A percentile compares a stretch with the other conserved stretches of the same genome.
Evolutionary conservation across 2,329 filamentous ascomycete species (phyloP).

Genomic region (Mycosphaerella sp.): DNA sequence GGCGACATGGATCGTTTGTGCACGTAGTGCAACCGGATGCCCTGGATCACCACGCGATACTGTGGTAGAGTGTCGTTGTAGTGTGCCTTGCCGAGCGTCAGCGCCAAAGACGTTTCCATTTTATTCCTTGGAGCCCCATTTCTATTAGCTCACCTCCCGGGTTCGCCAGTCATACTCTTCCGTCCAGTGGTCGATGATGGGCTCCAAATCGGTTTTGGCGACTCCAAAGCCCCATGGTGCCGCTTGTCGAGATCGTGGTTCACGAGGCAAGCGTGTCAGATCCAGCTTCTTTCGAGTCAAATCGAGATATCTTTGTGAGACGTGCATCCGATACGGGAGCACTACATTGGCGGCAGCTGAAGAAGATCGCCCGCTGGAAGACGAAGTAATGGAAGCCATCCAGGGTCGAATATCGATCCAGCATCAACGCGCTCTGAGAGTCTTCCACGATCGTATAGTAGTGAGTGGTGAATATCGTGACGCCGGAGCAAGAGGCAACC

Average conservation of each 20-base stretch:
- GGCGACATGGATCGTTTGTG: constrained; percentile 50
- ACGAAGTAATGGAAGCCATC: constrained; percentile 17
- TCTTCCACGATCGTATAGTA: not conserved
- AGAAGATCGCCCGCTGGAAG: constrained; percentile 12
- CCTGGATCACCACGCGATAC: constrained; percentile 52
- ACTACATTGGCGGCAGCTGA: constrained; percentile 8
- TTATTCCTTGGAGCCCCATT: not conserved
- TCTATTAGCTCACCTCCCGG: constrained; percentile 41
- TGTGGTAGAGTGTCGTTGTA: constrained; percentile 58
- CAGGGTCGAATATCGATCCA: not conserved
- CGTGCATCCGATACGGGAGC: constrained; percentile 33
- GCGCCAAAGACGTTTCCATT: not conserved
- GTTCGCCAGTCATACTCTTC: constrained; percentile 60
- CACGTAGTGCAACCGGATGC: constrained; percentile 55
- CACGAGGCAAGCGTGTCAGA: constrained; percentile 58
- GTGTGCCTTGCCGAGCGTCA: constrained; percentile 24
- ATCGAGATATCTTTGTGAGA: constrained; percentile 61
- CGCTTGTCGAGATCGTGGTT: constrained; percentile 34
- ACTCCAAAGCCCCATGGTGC: constrained; percentile 40
- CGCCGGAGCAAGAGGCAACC: too few species aligned
- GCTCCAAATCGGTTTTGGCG: constrained; percentile 56
- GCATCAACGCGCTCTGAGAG: not conserved
- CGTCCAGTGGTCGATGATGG: constrained; percentile 54
- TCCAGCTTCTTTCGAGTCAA: constrained; percentile 62
- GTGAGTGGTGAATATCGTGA: too few species aligned